Conservation (phyloP, 257 asterid genomes). For the Haberlea rhodopensis region DNA sequence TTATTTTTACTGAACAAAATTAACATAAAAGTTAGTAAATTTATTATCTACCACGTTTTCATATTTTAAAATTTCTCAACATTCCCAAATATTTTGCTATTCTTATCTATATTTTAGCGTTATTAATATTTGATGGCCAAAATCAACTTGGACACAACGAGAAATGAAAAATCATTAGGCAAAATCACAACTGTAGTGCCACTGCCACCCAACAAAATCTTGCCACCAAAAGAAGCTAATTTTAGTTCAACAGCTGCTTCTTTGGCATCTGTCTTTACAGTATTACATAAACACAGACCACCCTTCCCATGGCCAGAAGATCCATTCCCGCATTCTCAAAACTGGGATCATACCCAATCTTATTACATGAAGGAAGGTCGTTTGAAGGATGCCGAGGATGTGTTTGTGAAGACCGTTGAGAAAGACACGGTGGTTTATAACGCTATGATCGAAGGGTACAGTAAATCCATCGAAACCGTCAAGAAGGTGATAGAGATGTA, state of each 20-base stretch:
- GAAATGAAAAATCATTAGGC: constrained; percentile 30
- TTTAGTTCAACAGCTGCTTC: constrained; percentile 24
- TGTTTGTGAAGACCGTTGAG: constrained; percentile 49
- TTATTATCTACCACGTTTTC: too few relatives aligned
- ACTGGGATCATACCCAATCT: constrained; percentile 58
- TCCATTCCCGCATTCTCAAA: constrained; percentile 70
- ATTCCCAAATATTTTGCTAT: too few relatives aligned
- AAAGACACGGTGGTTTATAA: constrained; percentile 84
- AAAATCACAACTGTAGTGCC: constrained; percentile 27
- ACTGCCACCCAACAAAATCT: too few relatives aligned
- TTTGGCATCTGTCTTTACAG: constrained; percentile 53
- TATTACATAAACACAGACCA: constrained; percentile 61
- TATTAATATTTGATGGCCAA: too few relatives aligned
- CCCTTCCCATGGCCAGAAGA: constrained; percentile 69
- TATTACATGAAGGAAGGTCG: constrained; percentile 67
- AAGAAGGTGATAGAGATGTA: constrained; percentile 63
- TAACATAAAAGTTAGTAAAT: too few relatives aligned
- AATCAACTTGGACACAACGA: constrained; percentile 31
- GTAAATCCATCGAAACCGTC: constrained; percentile 61
- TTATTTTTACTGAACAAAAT: too few relatives aligned
- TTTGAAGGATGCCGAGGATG: constrained; percentile 66
- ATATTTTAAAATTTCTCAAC: too few relatives aligned
- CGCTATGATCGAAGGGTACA: constrained; percentile 98
- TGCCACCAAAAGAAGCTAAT: constrained; percentile 24
- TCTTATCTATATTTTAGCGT: too few relatives aligned